Percentiles rank a stretch among this genome's conserved stretches.
phyloP scores from a whole-genome alignment of 352 stramenopile genomes.

The Pythium myriotylum region DNA sequence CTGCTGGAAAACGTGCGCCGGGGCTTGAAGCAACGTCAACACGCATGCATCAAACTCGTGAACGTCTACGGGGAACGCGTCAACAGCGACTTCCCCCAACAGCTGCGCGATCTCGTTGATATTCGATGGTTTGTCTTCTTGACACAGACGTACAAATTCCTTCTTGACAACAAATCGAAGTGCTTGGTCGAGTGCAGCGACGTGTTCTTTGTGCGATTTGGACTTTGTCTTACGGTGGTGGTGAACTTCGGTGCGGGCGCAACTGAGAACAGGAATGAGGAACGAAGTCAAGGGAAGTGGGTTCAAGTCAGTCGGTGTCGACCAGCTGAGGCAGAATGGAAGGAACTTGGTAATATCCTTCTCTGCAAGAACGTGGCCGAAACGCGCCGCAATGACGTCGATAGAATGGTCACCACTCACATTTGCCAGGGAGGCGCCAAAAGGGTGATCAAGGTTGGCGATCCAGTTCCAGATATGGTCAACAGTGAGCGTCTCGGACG shows the following conservation, averaged over 20 bases:
- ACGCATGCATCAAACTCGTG: conserved; percentile 73
- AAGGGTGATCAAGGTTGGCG: conserved; percentile 36
- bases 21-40: conserved; percentile 60
- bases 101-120: conserved; percentile 48
- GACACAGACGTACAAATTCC: conserved; percentile 65
- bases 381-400: conserved; percentile 36
- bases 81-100: conserved; percentile 44
- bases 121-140: conserved; percentile 11
- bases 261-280: conserved; percentile 58
- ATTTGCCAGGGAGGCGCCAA: conserved; percentile 35
- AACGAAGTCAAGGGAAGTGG: conserved; percentile 48
- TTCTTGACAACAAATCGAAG: conserved; percentile 66
- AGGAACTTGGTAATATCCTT: conserved; percentile 42
- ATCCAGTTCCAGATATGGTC: conserved; percentile 51
- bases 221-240: conserved; percentile 38
- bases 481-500: conserved; percentile 20
- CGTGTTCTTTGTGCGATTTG: conserved; percentile 47
- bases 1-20: conserved; percentile 60
- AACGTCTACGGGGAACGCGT: conserved; percentile 41
- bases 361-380: conserved; percentile 47
- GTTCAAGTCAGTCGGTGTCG: conserved; percentile 50
- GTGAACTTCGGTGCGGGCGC: conserved; percentile 36
- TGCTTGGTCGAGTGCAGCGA: conserved; percentile 42
- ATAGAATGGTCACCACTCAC: conserved; percentile 9
- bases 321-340: conserved; percentile 68